Evolutionary conservation across 495 filamentous ascomycete species (phyloP), one percentile per base, ranked within the genome.

Genomic region (Penicillium herquei): DNA sequence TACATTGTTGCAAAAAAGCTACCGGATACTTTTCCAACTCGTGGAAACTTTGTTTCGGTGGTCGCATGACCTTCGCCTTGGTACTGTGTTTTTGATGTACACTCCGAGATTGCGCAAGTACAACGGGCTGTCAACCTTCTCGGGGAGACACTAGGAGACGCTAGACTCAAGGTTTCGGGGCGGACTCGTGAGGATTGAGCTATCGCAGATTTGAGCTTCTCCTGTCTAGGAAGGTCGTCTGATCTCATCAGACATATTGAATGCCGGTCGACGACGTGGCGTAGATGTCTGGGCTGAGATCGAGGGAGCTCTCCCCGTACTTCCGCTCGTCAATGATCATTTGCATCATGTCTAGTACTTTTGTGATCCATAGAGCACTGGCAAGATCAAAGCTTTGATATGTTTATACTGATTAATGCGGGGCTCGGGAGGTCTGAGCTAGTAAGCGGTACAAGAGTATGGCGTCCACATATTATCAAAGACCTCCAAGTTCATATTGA

Each of bases 221-320:
- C 26, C 43, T 32, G 1, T 44, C 41, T 44, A 13, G 12, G 43
- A 41, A 41, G 35, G 40, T 55, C 26, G 53, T 44, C 48, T 60
- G 53, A 53, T 49, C 10, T 33, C 37, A 39, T 21, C 32, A 13
- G 43, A 26, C 18, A 42, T 35, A 51, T 41, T 41, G 34, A 43
- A 48, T 35, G 13, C n/a, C 16, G 8, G 37, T 16, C 42, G 44
- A 39, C 31, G 16, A 16, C 12, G 54, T 57, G 58, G 58, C 50
- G 58, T 49, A 44, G 46, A 44, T 52, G 17, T 37, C 51, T 35
- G 39, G 51, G 58, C 54, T 54, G 51, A 57, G 7, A 2, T 13
- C 7, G 34, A 37, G 12, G 34, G 4, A 26, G 21, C 21, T 26
- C 21, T 26, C 21, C 21, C 21, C 21, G 21, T 26, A 26, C 21